phyloP scores from a whole-genome alignment of 2,329 filamentous ascomycete species.

The Herpomyces periplanetae region DNA sequence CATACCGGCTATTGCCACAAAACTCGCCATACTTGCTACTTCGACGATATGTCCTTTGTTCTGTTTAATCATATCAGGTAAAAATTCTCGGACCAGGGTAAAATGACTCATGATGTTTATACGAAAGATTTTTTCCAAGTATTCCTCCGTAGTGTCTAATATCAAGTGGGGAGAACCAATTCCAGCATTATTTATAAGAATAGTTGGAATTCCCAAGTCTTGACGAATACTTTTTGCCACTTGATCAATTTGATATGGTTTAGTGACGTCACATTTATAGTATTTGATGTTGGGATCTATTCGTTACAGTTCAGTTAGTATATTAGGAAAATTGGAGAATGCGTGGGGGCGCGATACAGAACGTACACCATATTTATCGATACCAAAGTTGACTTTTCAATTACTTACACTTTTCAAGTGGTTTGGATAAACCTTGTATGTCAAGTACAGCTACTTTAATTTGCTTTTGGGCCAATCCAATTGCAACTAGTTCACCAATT shows the following conservation, averaged over 20 bases:
- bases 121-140: slow-evolving; percentile 12
- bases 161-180: slow-evolving; percentile 12
- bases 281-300: slow-evolving; percentile 6
- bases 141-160: slow-evolving; percentile 9
- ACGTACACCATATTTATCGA: too few species aligned
- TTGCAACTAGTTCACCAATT: slow-evolving; percentile 8
- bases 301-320: too few species aligned
- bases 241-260: slow-evolving; percentile 10
- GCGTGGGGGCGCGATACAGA: too few species aligned
- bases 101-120: slow-evolving; percentile 13
- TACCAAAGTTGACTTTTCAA: too few species aligned
- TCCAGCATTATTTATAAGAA: slow-evolving; percentile 13
- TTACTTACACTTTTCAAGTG: too few species aligned
- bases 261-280: slow-evolving; percentile 12
- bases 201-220: slow-evolving; percentile 9
- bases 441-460: slow-evolving; percentile 7
- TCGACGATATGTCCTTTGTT: slow-evolving; percentile 17
- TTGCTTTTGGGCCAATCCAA: slow-evolving; percentile 5
- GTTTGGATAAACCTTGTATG: too few species aligned
- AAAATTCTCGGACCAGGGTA: slow-evolving; percentile 12
- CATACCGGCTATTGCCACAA: slow-evolving; percentile 11
- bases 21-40: slow-evolving; percentile 14
- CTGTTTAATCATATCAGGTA: slow-evolving; percentile 12
- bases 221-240: slow-evolving; percentile 8
- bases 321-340: too few species aligned